Conservation (phyloP, 305 asterid species). For the Rubia tinctorum region DNA sequence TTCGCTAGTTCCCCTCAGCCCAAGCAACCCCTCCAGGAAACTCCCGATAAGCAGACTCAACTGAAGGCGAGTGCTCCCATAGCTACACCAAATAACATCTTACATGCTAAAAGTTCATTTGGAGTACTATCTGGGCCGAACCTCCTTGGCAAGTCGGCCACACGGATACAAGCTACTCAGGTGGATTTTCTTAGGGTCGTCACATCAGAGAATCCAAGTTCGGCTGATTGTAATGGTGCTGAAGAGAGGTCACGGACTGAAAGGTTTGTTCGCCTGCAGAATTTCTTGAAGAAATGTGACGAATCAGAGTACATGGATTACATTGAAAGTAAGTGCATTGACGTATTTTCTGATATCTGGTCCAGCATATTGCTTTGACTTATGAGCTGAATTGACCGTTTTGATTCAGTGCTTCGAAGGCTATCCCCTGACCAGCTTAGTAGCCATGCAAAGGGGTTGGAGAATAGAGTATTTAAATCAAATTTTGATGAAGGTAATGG, state of each 20-base stretch:
- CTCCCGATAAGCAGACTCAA: constrained; percentile 40
- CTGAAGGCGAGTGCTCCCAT: constrained; percentile 38
- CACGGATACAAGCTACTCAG: constrained; percentile 35
- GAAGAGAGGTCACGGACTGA: constrained; percentile 57
- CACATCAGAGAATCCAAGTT: constrained; percentile 40
- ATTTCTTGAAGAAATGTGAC: constrained; percentile 69
- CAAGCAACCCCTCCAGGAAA: constrained; percentile 39
- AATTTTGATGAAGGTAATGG: constrained; percentile 67
- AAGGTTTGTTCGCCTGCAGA: constrained; percentile 62
- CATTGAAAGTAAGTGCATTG: constrained; percentile 53
- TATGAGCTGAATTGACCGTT: constrained; percentile 13
- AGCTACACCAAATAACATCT: constrained; percentile 34
- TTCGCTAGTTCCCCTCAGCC: constrained; percentile 40
- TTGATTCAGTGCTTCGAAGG: constrained; percentile 55
- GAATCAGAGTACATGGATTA: constrained; percentile 52
- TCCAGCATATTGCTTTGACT: constrained; percentile 12
- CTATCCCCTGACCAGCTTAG: constrained; percentile 71
- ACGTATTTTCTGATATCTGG: neutral
- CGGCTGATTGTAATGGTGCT: constrained; percentile 35
- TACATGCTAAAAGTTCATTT: constrained; percentile 37
- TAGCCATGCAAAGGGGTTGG: constrained; percentile 75
- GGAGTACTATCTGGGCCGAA: constrained; percentile 46
- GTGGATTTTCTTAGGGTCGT: constrained; percentile 36
- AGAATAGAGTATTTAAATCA: constrained; percentile 70
- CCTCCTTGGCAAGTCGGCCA: constrained; percentile 45